A percentile compares a stretch with the other conserved stretches of the same genome.
Conservation (phyloP, 208 protist genomes). For the Herpetomonas muscarum region DNA sequence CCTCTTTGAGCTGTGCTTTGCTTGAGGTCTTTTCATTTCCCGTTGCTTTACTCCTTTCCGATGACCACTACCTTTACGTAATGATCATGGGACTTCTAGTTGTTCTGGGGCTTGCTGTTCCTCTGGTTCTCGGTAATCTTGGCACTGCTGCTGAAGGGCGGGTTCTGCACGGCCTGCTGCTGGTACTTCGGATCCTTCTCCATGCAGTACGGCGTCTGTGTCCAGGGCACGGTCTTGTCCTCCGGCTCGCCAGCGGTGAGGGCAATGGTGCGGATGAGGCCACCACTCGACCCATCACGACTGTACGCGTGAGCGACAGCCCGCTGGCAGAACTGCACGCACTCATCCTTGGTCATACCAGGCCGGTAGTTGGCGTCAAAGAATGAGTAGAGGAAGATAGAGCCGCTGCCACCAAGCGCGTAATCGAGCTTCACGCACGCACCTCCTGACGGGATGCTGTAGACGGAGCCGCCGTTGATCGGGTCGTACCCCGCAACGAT, state of each 20-base stretch:
- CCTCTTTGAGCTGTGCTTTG: too few species aligned
- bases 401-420: constrained; percentile 95
- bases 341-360: constrained; percentile 97
- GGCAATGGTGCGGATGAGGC: constrained; percentile 93
- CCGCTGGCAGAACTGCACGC: constrained; percentile 90
- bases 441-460: constrained; percentile 95
- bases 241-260: constrained; percentile 80
- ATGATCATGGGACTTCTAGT: background rate
- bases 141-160: constrained; percentile 70
- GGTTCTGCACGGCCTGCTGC: constrained; percentile 60
- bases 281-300: constrained; percentile 98
- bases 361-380: constrained; percentile 97
- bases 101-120: constrained; percentile 5
- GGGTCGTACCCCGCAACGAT: constrained; percentile 98
- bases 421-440: constrained; percentile 94
- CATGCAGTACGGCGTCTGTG: constrained; percentile 83
- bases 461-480: constrained; percentile 95
- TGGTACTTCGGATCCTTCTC: constrained; percentile 87
- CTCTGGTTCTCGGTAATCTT: constrained; percentile 65
- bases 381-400: constrained; percentile 98
- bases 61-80: too few species aligned
- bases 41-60: too few species aligned
- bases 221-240: constrained; percentile 85
- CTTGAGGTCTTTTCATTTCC: too few species aligned
- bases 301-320: constrained; percentile 97